These are phyloP conservation scores for Phytophthora tentaculata DNA, from an alignment of 352 stramenopile genomes.

Conservation along the genomic window DNA sequence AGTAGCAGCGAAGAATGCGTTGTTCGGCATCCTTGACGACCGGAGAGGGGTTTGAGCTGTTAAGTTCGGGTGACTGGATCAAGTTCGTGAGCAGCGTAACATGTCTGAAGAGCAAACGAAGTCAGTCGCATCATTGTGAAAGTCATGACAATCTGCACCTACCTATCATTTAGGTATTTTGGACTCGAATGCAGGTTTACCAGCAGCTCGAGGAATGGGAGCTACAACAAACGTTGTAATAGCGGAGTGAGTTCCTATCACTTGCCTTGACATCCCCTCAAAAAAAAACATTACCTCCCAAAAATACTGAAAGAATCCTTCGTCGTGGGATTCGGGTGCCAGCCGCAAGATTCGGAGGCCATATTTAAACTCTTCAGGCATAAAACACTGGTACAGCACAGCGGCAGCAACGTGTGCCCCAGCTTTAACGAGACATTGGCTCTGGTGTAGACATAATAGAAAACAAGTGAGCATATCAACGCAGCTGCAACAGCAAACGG, in stretches of 20 bases:
- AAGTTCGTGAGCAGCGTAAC: slow-evolving; percentile 82
- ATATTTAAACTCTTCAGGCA: slow-evolving; percentile 81
- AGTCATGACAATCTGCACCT: slow-evolving; percentile 4
- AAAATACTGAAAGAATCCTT: slow-evolving; percentile 88
- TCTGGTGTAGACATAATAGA: slow-evolving; percentile 40
- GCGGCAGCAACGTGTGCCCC: slow-evolving; percentile 82
- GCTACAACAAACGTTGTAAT: slow-evolving; percentile 29
- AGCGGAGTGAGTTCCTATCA: slow-evolving; percentile 14
- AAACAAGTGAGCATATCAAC: slow-evolving; percentile 12
- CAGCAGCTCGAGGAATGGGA: slow-evolving; percentile 83
- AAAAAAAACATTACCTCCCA: slow-evolving; percentile 62
- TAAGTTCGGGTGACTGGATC: slow-evolving; percentile 85
- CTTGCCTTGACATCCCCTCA: background rate
- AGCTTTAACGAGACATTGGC: slow-evolving; percentile 84
- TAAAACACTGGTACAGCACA: slow-evolving; percentile 87
- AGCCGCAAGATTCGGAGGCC: slow-evolving; percentile 80
- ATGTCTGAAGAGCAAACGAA: slow-evolving; percentile 42
- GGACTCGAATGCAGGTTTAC: slow-evolving; percentile 78
- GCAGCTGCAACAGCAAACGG: no score
- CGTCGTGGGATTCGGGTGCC: slow-evolving; percentile 72
- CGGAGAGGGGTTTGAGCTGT: slow-evolving; percentile 69
- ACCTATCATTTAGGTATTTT: slow-evolving; percentile 79
- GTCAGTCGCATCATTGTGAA: background rate
- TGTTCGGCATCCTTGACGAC: slow-evolving; percentile 78
- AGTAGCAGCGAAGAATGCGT: slow-evolving; percentile 84